Base-by-base conservation (phyloP, 2,329 filamentous ascomycete genomes). In the Neonectria neomacrospora region DNA sequence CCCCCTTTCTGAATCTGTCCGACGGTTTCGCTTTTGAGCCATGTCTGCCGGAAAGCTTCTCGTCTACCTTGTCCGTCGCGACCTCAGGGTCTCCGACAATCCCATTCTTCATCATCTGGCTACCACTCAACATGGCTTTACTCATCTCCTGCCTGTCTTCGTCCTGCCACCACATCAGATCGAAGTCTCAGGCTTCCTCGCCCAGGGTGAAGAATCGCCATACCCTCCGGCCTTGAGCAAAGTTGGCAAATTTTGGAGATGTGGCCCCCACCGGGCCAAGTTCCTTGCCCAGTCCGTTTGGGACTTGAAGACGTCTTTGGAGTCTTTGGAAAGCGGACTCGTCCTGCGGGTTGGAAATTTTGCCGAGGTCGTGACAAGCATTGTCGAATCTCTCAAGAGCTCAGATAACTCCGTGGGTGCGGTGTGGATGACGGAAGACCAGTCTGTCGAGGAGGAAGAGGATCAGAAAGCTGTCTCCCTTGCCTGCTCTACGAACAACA, bases 351-450 rank as follows among this genome's bases (percentile, higher is more conserved):
- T 89, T 10, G 92, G 92, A 7, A 82, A 78, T 64, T 76, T 86
- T 3, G 82, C 80, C 3, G 87, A 91, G 53, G 86, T 91, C 0
- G 74, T 93, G 5, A 77, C 82, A 18, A 75, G 82, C n/a, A 76
- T 93, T 7, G 72, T 93, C 1, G 76, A 86, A 1, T 80, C 79
- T 5, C 77, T 88, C 32, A 73, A 77, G 23, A 70, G 78, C 7
- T 74, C 78, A 11, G 69, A 78, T 50, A 78, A 87, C 20, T 56
- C 56, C 14, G 83, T 94, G 5, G 83, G 83, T 14, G 88, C 85
- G 0, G 82, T 94, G 1, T 95, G 91, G 91, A 91, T 93, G 85
- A 91, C 89, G 0, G 82, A 82, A 5, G 91, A 94, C 61, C 87
- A 91, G 57, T 88, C 89, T 0, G 82, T 83, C 3, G 92, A 95